These are phyloP conservation scores for Candida methanosorbosa DNA, from an alignment of 805 yeast genomes.

Conservation along the genomic window DNA sequence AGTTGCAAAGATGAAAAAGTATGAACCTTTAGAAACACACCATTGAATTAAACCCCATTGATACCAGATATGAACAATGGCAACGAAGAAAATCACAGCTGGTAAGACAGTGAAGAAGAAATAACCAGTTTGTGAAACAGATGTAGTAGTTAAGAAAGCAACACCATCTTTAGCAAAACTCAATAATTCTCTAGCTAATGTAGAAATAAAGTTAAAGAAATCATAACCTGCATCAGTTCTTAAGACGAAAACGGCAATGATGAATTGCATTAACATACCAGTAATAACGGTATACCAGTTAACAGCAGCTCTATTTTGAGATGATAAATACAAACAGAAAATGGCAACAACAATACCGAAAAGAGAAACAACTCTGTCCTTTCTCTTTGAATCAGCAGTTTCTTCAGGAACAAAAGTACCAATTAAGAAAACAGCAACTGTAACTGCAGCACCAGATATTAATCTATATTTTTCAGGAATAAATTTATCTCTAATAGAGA, in stretches of 20 bases:
- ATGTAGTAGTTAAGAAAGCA: conserved; percentile 42
- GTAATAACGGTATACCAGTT: conserved; percentile 53
- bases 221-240: conserved; percentile 54
- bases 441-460: conserved; percentile 34
- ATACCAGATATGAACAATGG: conserved; percentile 51
- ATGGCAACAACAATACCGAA: conserved; percentile 44
- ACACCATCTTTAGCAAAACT: conserved; percentile 53
- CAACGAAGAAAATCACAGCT: conserved; percentile 56
- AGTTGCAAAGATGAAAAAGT: conserved; percentile 52
- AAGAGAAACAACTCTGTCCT: conserved; percentile 50
- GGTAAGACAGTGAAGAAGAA: conserved; percentile 54
- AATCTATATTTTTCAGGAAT: conserved; percentile 35
- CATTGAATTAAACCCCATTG: conserved; percentile 55
- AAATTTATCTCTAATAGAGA: conserved; percentile 26
- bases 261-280: conserved; percentile 52
- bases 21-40: conserved; percentile 47
- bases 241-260: conserved; percentile 51
- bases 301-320: conserved; percentile 34
- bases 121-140: conserved; percentile 31
- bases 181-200: conserved; percentile 46
- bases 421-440: conserved; percentile 38
- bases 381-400: conserved; percentile 34
- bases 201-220: conserved; percentile 51
- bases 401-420: conserved; percentile 48
- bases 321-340: conserved; percentile 33